These are phyloP conservation scores for Sporothrix phasma DNA, from an alignment of 2,329 filamentous ascomycete species.

Conservation along the genomic window DNA sequence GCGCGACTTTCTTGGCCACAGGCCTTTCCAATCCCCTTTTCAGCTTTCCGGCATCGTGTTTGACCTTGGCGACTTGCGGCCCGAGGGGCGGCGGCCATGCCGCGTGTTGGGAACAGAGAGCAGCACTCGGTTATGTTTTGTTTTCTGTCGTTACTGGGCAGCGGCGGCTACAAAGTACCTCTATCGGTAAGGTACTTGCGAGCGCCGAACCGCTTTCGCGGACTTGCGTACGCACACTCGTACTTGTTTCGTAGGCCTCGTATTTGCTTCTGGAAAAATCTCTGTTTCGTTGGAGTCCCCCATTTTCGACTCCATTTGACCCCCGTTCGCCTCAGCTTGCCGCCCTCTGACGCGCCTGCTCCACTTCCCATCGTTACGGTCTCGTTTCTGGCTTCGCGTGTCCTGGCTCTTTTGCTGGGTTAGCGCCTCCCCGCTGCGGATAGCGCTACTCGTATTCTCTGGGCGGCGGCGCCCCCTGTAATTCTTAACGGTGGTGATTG, in stretches of 20 bases:
- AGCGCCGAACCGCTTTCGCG: background rate
- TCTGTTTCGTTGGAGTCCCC: background rate
- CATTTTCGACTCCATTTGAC: background rate
- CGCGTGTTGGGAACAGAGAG: background rate
- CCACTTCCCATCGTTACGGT: background rate
- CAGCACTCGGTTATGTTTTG: background rate
- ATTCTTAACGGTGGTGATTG: background rate
- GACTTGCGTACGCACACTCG: background rate
- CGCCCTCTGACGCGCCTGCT: background rate
- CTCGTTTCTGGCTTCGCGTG: background rate
- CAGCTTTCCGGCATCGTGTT: background rate
- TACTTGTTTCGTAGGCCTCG: background rate
- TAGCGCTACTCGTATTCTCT: background rate
- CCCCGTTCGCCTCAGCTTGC: background rate
- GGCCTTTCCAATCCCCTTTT: background rate
- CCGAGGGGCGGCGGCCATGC: background rate
- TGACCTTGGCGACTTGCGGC: background rate
- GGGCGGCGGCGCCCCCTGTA: background rate
- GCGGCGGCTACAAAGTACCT: no score
- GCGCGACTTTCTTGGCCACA: background rate
- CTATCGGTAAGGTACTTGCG: no score
- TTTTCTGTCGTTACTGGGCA: background rate
- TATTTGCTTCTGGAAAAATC: conserved; percentile 7
- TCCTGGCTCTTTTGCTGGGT: background rate
- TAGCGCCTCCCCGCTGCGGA: conserved; percentile 2